phyloP scores from a whole-genome alignment of 2,329 filamentous ascomycete genomes.

The Hymenotorrendiella dingleyae region DNA sequence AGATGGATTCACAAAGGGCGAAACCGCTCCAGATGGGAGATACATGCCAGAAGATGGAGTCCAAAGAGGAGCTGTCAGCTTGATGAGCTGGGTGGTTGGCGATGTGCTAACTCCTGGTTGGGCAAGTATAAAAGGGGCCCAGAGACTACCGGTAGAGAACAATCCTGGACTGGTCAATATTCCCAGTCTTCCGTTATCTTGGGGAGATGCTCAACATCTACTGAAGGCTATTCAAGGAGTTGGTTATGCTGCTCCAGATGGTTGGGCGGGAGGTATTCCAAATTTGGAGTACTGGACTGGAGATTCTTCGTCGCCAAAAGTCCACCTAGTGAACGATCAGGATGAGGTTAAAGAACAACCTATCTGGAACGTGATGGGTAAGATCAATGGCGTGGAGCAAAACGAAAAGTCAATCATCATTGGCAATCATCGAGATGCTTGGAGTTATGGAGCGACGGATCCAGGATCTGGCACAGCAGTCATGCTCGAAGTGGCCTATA shows the following conservation, averaged over 20 bases:
- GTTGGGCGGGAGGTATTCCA: slow-evolving; percentile 74
- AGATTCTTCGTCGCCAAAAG: slow-evolving; percentile 64
- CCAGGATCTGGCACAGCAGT: slow-evolving; percentile 86
- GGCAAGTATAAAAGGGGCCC: slow-evolving; percentile 61
- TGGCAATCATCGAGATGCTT: slow-evolving; percentile 89
- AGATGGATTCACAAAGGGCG: slow-evolving; percentile 71
- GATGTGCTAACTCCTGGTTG: slow-evolving; percentile 90
- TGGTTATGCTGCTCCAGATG: slow-evolving; percentile 60
- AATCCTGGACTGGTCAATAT: slow-evolving; percentile 72
- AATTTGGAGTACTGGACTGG: slow-evolving; percentile 85
- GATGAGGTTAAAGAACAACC: slow-evolving; percentile 76
- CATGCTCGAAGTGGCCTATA: slow-evolving; percentile 79
- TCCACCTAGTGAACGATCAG: slow-evolving; percentile 80
- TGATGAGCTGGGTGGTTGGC: slow-evolving; percentile 78
- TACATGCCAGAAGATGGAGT: slow-evolving; percentile 79
- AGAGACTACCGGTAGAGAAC: slow-evolving; percentile 63
- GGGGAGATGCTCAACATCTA: slow-evolving; percentile 79
- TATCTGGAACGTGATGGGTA: slow-evolving; percentile 88
- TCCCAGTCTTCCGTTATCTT: slow-evolving; percentile 83
- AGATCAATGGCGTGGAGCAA: slow-evolving; percentile 79
- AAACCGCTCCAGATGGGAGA: slow-evolving; percentile 67
- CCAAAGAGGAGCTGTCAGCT: slow-evolving; percentile 72
- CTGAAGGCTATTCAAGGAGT: slow-evolving; percentile 70
- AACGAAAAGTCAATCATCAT: slow-evolving; percentile 78
- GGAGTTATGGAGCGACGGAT: slow-evolving; percentile 81